A percentile compares a stretch with the other conserved stretches of the same genome.
phyloP scores from a whole-genome alignment of 768 basidiomycete species.

The Termitomyces sp. region DNA sequence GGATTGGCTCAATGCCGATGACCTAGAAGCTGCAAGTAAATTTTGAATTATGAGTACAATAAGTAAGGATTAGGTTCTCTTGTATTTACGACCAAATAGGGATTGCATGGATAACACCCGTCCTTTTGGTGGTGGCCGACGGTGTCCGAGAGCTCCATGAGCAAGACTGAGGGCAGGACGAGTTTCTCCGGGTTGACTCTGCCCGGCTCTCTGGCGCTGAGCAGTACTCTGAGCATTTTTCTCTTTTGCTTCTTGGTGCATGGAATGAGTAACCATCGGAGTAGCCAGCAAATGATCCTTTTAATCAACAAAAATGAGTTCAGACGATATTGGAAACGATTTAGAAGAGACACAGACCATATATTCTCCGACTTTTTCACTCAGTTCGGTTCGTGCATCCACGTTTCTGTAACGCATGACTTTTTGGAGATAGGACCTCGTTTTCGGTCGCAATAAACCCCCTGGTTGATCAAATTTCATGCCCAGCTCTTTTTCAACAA shows the following conservation, averaged over 20 bases:
- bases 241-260: constrained; percentile 38
- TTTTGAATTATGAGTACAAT: constrained; percentile 18
- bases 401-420: constrained; percentile 53
- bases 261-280: constrained; percentile 45
- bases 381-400: constrained; percentile 41
- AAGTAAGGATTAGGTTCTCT: constrained; percentile 14
- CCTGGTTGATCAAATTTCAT: constrained; percentile 29
- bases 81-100: constrained; percentile 27
- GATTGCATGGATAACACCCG: constrained; percentile 22
- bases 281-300: constrained; percentile 68
- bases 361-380: constrained; percentile 54
- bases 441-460: constrained; percentile 52
- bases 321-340: not conserved
- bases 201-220: constrained; percentile 43
- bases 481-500: constrained; percentile 44
- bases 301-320: not conserved
- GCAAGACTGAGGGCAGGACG: constrained; percentile 50
- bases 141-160: constrained; percentile 42
- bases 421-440: constrained; percentile 74
- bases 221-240: constrained; percentile 22
- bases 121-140: constrained; percentile 16
- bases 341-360: constrained; percentile 42
- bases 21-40: constrained; percentile 34
- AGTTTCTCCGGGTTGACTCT: constrained; percentile 52
- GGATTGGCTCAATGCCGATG: constrained; percentile 50